Conservation (phyloP, 345 rosid species). For the Salix brachista region DNA sequence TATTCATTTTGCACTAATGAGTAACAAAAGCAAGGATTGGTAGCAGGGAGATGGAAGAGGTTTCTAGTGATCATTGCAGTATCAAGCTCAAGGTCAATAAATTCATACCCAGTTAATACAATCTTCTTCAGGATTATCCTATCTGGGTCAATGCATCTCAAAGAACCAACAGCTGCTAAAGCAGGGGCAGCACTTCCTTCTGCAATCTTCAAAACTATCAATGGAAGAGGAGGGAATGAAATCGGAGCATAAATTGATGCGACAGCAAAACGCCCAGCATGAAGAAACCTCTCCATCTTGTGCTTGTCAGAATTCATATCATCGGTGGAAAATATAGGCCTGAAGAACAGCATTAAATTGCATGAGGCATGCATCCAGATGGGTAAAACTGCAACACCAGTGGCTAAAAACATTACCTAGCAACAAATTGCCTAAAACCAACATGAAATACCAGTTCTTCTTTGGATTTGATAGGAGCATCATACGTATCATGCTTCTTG, state of each 20-base stretch:
- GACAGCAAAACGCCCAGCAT: conserved; percentile 63
- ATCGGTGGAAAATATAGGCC: conserved; percentile 86
- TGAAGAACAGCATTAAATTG: conserved; percentile 23
- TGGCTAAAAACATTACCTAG: conserved; percentile 44
- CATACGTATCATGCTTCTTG: conserved; percentile 70
- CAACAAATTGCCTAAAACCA: conserved; percentile 90
- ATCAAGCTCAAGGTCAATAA: neutral
- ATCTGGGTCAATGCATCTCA: conserved; percentile 77
- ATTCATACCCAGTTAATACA: conserved; percentile 79
- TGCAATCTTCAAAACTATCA: conserved; percentile 63
- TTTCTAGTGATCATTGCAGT: neutral
- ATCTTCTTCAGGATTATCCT: conserved; percentile 80
- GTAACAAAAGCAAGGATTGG: neutral
- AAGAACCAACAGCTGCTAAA: conserved; percentile 86
- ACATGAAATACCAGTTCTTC: conserved; percentile 88
- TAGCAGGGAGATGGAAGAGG: neutral
- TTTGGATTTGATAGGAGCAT: conserved; percentile 77
- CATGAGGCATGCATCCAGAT: neutral
- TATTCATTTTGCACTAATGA: neutral
- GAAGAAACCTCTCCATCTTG: conserved; percentile 97
- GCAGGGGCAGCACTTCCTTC: conserved; percentile 44
- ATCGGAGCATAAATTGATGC: conserved; percentile 90
- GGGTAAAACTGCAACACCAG: neutral
- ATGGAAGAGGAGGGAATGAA: conserved; percentile 77
- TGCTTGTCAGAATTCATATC: conserved; percentile 76